phyloP scores from a whole-genome alignment of 108 stramenopile genomes.

The Skeletonema grethae region DNA sequence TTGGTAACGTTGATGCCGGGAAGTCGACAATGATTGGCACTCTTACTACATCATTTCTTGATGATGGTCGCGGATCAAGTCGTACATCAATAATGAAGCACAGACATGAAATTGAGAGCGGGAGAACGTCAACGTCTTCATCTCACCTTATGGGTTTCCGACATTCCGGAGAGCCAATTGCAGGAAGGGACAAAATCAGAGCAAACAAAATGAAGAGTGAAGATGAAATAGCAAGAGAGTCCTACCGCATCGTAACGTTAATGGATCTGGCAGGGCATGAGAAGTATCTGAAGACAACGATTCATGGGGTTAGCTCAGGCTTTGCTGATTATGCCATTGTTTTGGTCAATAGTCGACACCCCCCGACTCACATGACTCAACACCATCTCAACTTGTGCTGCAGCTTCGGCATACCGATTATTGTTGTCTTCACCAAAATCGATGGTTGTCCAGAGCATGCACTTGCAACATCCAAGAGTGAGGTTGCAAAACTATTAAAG shows the following conservation, averaged over 20 bases:
- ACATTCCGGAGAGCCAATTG: slow-evolving; percentile 79
- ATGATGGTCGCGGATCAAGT: slow-evolving; percentile 95
- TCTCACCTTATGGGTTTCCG: slow-evolving; percentile 94
- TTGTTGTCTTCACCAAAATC: slow-evolving; percentile 96
- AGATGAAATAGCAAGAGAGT: slow-evolving; percentile 82
- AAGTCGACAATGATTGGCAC: slow-evolving; percentile 96
- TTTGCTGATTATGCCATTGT: slow-evolving; percentile 96
- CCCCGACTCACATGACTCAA: slow-evolving; percentile 98
- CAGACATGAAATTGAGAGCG: slow-evolving; percentile 97
- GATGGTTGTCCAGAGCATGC: slow-evolving; percentile 97
- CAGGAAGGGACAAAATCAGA: slow-evolving; percentile 63
- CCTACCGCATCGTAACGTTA: slow-evolving; percentile 86
- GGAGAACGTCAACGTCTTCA: slow-evolving; percentile 94
- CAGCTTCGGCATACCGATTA: slow-evolving; percentile 92
- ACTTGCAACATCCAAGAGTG: slow-evolving; percentile 86
- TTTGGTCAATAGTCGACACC: slow-evolving; percentile 95
- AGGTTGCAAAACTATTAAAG: slow-evolving; percentile 74
- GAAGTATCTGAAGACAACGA: slow-evolving; percentile 98
- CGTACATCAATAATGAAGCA: slow-evolving; percentile 95
- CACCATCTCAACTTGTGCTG: slow-evolving; percentile 98
- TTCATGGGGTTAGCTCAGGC: slow-evolving; percentile 95
- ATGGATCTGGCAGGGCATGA: slow-evolving; percentile 99
- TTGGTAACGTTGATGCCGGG: slow-evolving; percentile 98
- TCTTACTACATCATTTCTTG: slow-evolving; percentile 86
- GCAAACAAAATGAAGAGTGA: slow-evolving; percentile 77